A percentile compares a stretch with the other conserved stretches of the same genome.
These are phyloP conservation scores for Capsicum rhomboideum DNA, from an alignment of 257 asterid genomes.

Conservation along the genomic window DNA sequence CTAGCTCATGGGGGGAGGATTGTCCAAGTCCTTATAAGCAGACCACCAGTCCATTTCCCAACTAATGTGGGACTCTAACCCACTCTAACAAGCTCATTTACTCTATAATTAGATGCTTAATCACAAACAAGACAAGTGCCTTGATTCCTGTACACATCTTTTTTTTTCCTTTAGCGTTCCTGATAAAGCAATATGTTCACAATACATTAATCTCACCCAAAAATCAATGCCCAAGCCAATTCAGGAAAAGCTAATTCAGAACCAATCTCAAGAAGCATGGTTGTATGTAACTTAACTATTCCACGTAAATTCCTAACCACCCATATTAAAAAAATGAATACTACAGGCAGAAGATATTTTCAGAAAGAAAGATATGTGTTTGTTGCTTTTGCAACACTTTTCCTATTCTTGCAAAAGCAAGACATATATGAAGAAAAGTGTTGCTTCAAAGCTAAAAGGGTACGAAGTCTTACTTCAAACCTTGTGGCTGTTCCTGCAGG, in stretches of 20 bases:
- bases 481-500: slow-evolving; percentile 96
- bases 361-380: not conserved
- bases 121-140: not conserved
- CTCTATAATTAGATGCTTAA: not conserved
- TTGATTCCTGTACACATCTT: not conserved
- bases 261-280: not conserved
- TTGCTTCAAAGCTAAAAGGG: not conserved
- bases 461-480: slow-evolving; percentile 64
- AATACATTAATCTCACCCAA: not conserved
- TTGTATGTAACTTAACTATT: not conserved
- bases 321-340: not conserved
- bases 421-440: not conserved
- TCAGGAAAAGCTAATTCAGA: not conserved
- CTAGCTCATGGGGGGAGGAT: not conserved
- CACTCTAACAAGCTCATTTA: not conserved
- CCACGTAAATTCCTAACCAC: not conserved
- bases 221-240: not conserved
- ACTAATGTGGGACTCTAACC: not conserved
- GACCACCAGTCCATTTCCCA: not conserved
- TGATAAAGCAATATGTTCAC: not conserved
- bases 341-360: not conserved
- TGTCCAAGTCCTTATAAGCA: not conserved
- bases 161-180: not conserved
- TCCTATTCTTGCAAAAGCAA: not conserved
- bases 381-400: not conserved